Percentiles rank a stretch among this genome's conserved stretches.
Conservation (phyloP, 108 stramenopile genomes). For the Cyclotella atomus region DNA sequence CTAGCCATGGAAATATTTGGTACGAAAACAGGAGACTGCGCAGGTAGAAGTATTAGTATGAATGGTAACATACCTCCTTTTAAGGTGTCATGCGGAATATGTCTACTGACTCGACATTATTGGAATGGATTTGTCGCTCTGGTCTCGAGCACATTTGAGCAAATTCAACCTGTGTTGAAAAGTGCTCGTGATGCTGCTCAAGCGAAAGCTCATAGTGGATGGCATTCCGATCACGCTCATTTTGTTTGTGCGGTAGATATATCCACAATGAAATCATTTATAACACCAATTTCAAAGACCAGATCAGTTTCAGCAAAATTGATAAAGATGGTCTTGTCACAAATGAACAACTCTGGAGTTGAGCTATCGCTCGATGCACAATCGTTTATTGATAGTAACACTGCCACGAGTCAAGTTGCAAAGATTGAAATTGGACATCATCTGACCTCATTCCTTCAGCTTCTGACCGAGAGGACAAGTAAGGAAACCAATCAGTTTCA, state of each 20-base stretch:
- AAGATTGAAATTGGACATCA: slow-evolving; percentile 36
- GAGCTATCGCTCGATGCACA: slow-evolving; percentile 11
- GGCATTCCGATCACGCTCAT: slow-evolving; percentile 47
- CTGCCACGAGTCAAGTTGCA: neutral
- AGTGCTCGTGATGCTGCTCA: slow-evolving; percentile 17
- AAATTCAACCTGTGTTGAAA: slow-evolving; percentile 7
- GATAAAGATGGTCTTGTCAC: slow-evolving; percentile 7
- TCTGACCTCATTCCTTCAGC: slow-evolving; percentile 25
- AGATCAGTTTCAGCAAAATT: neutral
- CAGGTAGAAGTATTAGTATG: too few relatives aligned
- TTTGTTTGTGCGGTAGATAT: slow-evolving; percentile 34
- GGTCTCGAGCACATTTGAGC: slow-evolving; percentile 12
- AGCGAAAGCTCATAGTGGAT: neutral
- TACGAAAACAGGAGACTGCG: neutral
- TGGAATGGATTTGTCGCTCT: slow-evolving; percentile 41
- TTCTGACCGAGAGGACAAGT: neutral
- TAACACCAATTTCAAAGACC: slow-evolving; percentile 10
- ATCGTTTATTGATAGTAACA: neutral
- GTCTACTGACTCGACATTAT: slow-evolving; percentile 24
- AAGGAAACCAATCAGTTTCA: neutral
- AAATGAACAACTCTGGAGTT: slow-evolving; percentile 17
- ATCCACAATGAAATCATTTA: slow-evolving; percentile 25
- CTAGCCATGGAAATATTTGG: slow-evolving; percentile 34
- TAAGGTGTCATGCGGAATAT: slow-evolving; percentile 37
- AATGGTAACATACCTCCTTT: slow-evolving; percentile 9